Evolutionary conservation across 352 stramenopile genomes (phyloP).

Genomic region (Phytophthora idaei): DNA sequence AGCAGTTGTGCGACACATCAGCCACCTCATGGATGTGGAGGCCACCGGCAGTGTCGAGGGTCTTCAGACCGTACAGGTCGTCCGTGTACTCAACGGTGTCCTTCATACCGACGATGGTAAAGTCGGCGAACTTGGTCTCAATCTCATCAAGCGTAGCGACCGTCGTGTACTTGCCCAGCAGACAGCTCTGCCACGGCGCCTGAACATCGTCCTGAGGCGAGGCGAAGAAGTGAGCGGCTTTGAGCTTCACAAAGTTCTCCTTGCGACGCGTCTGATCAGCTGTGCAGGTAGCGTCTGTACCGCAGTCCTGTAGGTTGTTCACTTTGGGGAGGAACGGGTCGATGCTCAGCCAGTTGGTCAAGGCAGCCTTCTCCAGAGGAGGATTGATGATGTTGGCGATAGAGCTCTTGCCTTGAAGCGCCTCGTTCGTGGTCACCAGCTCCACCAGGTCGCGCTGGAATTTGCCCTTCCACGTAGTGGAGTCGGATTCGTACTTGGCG

Average conservation of each 20-base stretch:
- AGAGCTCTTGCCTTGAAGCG: conserved; percentile 35
- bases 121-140: conserved; percentile 36
- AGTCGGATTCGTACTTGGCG: conserved; percentile 35
- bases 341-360: conserved; percentile 40
- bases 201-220: conserved; percentile 50
- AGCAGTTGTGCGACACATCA: conserved; percentile 45
- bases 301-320: conserved; percentile 40
- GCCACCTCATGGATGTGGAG: conserved; percentile 32
- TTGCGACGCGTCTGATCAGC: conserved; percentile 39
- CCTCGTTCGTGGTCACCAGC: conserved; percentile 25
- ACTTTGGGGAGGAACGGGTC: conserved; percentile 45
- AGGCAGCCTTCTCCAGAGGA: conserved; percentile 24
- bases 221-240: conserved; percentile 53
- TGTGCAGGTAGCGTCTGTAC: conserved; percentile 13
- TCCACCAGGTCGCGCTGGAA: conserved; percentile 48
- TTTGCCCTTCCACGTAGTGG: conserved; percentile 36
- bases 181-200: conserved; percentile 44
- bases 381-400: conserved; percentile 42
- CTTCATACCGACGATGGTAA: conserved; percentile 39
- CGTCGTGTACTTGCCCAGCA: conserved; percentile 47
- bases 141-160: conserved; percentile 35
- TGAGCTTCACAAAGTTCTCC: conserved; percentile 48
- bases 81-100: conserved; percentile 42
- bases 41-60: conserved; percentile 29
- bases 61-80: conserved; percentile 48